Percentiles rank a stretch among this genome's conserved stretches.
phyloP scores from a whole-genome alignment of 176 grass and related monocot species.

The Carex cristatella region DNA sequence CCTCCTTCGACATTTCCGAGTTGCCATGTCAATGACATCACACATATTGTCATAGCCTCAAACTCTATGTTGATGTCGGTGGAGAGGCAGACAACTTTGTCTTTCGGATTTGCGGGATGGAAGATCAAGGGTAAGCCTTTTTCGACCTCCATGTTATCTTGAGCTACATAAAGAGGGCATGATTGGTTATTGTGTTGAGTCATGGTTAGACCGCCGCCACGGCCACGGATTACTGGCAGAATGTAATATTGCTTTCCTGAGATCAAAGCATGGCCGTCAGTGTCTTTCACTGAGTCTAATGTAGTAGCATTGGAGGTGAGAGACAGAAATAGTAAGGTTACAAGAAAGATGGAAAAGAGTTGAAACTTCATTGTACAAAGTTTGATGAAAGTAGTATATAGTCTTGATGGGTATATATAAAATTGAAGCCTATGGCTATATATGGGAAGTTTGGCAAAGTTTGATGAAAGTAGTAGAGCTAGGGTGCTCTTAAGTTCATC shows the following conservation, averaged over 20 bases:
- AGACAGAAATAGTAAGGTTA: not conserved
- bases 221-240: slow-evolving; percentile 13
- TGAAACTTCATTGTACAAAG: slow-evolving; percentile 1
- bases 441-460: not conserved
- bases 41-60: slow-evolving; percentile 28
- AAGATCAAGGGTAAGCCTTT: slow-evolving; percentile 30
- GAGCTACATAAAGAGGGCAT: slow-evolving; percentile 52
- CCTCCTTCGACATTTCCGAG: slow-evolving; percentile 8
- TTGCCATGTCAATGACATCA: slow-evolving; percentile 44
- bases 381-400: not conserved
- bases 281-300: not conserved
- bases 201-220: slow-evolving; percentile 45
- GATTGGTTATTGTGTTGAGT: not conserved
- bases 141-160: slow-evolving; percentile 24
- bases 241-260: slow-evolving; percentile 33
- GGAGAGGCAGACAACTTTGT: slow-evolving; percentile 20
- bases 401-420: not conserved
- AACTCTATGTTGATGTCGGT: slow-evolving; percentile 44
- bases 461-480: not conserved
- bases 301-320: not conserved
- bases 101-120: not conserved
- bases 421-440: not conserved
- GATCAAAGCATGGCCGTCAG: not conserved
- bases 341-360: not conserved
- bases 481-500: too few species aligned